These are phyloP conservation scores for Pseudogymnoascus destructans DNA, from an alignment of 2,329 filamentous ascomycete species.

Conservation along the genomic window DNA sequence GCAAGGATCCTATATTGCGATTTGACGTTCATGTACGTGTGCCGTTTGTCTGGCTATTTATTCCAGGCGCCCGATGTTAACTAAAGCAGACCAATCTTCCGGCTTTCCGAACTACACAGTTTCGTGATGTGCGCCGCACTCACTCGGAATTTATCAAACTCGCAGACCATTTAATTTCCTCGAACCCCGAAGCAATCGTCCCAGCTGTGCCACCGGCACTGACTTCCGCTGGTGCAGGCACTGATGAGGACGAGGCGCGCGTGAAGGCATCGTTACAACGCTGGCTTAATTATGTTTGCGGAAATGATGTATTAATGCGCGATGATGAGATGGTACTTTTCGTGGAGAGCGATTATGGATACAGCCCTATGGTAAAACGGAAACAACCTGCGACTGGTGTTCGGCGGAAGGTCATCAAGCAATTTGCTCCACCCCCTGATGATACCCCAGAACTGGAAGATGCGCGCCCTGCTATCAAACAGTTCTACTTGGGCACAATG, in stretches of 20 bases:
- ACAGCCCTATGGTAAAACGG: slow-evolving; percentile 87
- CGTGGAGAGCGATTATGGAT: slow-evolving; percentile 97
- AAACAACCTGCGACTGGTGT: slow-evolving; percentile 96
- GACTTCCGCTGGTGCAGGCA: slow-evolving; percentile 87
- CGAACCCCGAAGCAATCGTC: slow-evolving; percentile 92
- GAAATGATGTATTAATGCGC: slow-evolving; percentile 80
- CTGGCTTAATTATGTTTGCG: slow-evolving; percentile 90
- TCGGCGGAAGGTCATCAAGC: slow-evolving; percentile 88
- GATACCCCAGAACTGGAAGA: slow-evolving; percentile 91
- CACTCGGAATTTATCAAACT: slow-evolving; percentile 95
- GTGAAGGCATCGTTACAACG: slow-evolving; percentile 84
- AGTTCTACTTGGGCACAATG: slow-evolving; percentile 92
- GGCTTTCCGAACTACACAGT: slow-evolving; percentile 93
- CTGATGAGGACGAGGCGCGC: slow-evolving; percentile 83
- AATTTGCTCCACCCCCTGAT: slow-evolving; percentile 93
- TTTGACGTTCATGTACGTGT: slow-evolving; percentile 87
- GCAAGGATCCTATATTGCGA: slow-evolving; percentile 86
- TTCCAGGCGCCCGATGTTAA: not conserved
- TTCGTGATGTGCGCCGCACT: slow-evolving; percentile 88
- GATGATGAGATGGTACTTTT: slow-evolving; percentile 98
- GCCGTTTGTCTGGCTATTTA: not conserved
- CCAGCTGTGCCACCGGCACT: slow-evolving; percentile 90
- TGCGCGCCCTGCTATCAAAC: slow-evolving; percentile 80
- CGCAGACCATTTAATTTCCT: slow-evolving; percentile 88
- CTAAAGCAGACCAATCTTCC: slow-evolving; percentile 79